phyloP scores from a whole-genome alignment of 805 yeast genomes.

The Groenewaldozyma tartarivorans region DNA sequence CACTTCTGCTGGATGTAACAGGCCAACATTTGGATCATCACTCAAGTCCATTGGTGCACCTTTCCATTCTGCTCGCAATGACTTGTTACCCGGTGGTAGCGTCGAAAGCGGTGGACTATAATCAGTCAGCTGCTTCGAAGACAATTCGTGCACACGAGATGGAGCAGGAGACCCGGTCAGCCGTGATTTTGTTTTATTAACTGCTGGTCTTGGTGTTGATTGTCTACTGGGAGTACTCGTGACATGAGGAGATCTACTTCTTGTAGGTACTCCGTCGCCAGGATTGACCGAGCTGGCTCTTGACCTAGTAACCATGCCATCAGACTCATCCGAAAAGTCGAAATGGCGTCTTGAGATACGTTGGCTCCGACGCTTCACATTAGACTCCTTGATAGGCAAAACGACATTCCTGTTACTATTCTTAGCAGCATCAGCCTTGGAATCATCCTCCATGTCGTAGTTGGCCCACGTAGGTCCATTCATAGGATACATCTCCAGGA shows the following conservation, averaged over 20 bases:
- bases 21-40: slow-evolving; percentile 58
- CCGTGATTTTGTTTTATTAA: slow-evolving; percentile 33
- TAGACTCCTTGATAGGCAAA: too few species aligned
- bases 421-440: background rate
- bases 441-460: slow-evolving; percentile 14
- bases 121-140: slow-evolving; percentile 47
- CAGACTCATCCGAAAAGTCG: background rate
- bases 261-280: background rate
- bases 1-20: slow-evolving; percentile 88
- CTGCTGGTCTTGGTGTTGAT: background rate
- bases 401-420: background rate
- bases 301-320: background rate
- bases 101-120: slow-evolving; percentile 63
- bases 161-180: slow-evolving; percentile 35
- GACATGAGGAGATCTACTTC: background rate
- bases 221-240: too few species aligned
- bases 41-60: slow-evolving; percentile 93
- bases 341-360: background rate
- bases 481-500: slow-evolving; percentile 23
- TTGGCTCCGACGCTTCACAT: background rate
- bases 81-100: slow-evolving; percentile 59
- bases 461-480: slow-evolving; percentile 26
- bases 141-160: slow-evolving; percentile 32
- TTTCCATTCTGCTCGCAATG: slow-evolving; percentile 91
- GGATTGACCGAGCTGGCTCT: background rate